These are phyloP conservation scores for Dianthus caryophyllus DNA, from an alignment of 148 eudicot species.

Conservation along the genomic window DNA sequence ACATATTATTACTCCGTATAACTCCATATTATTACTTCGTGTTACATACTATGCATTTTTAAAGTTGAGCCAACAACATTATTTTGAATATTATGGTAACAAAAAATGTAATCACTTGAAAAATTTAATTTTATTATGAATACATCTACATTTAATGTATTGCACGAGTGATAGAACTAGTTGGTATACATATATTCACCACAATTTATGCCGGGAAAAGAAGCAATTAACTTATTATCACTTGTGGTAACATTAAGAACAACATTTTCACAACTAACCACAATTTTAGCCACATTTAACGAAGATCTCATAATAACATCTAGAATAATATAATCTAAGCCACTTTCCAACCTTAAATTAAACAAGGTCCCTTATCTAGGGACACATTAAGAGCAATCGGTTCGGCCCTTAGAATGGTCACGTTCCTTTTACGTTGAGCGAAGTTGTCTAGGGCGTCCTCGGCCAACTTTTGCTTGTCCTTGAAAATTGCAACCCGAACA, in stretches of 20 bases:
- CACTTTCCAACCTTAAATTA: slow-evolving; percentile 12
- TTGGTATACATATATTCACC: not conserved
- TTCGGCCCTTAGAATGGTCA: not conserved
- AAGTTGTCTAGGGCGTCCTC: not conserved
- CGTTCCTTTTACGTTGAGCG: not conserved
- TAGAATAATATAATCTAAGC: not conserved
- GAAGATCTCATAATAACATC: not conserved
- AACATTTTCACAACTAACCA: not conserved
- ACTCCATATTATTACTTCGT: too few species aligned
- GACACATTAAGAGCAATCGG: not conserved
- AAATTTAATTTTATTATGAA: too few species aligned
- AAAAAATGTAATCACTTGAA: too few species aligned
- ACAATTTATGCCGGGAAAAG: not conserved
- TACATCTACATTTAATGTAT: too few species aligned
- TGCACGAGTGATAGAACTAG: too few species aligned
- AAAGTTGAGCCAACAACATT: too few species aligned
- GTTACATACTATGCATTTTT: too few species aligned
- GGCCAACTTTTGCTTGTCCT: slow-evolving; percentile 2
- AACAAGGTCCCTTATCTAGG: not conserved
- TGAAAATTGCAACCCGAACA: not conserved
- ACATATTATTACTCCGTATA: too few species aligned
- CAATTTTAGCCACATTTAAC: not conserved
- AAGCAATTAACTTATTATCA: not conserved
- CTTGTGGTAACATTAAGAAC: too few species aligned
- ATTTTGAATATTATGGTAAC: too few species aligned